phyloP scores from a whole-genome alignment of 805 yeast species.

The Cyberlindnera euphorbiae region DNA sequence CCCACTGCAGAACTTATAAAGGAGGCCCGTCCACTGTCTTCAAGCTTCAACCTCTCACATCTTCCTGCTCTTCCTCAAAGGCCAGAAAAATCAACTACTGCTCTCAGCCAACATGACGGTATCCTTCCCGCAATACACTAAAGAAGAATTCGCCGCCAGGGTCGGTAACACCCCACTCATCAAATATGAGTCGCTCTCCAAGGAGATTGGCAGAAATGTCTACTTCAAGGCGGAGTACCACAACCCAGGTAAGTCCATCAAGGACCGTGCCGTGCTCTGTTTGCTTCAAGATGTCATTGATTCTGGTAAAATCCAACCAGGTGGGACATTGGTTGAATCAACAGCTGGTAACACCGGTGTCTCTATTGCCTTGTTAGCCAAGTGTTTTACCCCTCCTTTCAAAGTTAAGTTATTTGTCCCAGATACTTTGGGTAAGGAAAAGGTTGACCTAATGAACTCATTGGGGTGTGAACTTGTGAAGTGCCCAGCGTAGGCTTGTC shows the following conservation, averaged over 20 bases:
- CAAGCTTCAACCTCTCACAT: too few relatives aligned
- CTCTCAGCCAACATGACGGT: constrained; percentile 6
- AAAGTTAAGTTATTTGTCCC: constrained; percentile 75
- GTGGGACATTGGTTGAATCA: constrained; percentile 69
- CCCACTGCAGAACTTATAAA: too few relatives aligned
- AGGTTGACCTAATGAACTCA: constrained; percentile 49
- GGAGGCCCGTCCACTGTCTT: too few relatives aligned
- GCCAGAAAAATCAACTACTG: not conserved
- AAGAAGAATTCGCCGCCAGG: constrained; percentile 16
- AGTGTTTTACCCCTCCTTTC: constrained; percentile 21
- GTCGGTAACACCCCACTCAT: constrained; percentile 75
- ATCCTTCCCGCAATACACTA: constrained; percentile 15
- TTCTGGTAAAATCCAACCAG: constrained; percentile 11
- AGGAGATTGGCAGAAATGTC: constrained; percentile 62
- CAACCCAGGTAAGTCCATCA: constrained; percentile 83
- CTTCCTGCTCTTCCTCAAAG: too few relatives aligned
- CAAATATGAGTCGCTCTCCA: constrained; percentile 54
- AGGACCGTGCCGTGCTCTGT: constrained; percentile 74
- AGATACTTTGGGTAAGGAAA: constrained; percentile 70
- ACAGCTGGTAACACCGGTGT: constrained; percentile 87
- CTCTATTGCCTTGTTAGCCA: constrained; percentile 67
- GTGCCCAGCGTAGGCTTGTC: constrained; percentile 56
- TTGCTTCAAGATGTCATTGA: constrained; percentile 57
- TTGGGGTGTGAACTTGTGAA: constrained; percentile 63
- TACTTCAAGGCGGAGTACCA: constrained; percentile 68